Evolutionary conservation across 2,329 filamentous ascomycete genomes (phyloP), one percentile per base, ranked within the genome.

Genomic region (Fusarium sp.): DNA sequence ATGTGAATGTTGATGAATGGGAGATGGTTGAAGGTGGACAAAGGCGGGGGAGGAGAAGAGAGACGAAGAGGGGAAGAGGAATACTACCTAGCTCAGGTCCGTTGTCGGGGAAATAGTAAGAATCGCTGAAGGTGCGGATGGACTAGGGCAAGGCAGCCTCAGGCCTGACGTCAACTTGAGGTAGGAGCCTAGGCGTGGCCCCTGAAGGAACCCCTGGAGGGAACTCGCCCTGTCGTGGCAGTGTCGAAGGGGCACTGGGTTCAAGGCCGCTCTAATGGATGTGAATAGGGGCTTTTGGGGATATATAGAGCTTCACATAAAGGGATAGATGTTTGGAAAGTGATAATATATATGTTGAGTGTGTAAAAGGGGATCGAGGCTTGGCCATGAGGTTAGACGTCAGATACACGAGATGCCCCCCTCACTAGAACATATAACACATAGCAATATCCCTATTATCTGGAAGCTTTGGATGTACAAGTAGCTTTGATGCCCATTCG

Each of bases 261-360:
- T 54, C 24, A 1, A 39, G 42, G 20, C 34, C 17, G 7, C 44
- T 45, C 17, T 8, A 15, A 15, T 24, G 3, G 18, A 24, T 17
- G 6, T 5, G 2, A 9, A 13, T 17, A 5, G 5, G 15, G 9
- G 4, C 1, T 0, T n/a, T 44, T 51, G 6, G 3, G 24, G 3
- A 18, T 8, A 11, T n/a, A 6, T 2, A 17, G 9, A n/a, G 13
- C 6, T 26, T 32, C 1, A 11, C 0, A 10, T 20, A 20, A 10
- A 2, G 11, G 11, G 36, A 5, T 32, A 24, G 18, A 47, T 45
- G 4, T 10, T 17, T 1, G 5, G 8, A 4, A 26, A 13, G 12
- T 20, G 4, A 22, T 24, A 4, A 3, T 9, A 24, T 38, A 13
- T 13, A 11, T n/a, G 6, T 11, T 36, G 2, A 24, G 12, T 11